Evolutionary conservation across 768 basidiomycete genomes (phyloP), one percentile per base, ranked within the genome.

Genomic region (Boletellus ananas): DNA sequence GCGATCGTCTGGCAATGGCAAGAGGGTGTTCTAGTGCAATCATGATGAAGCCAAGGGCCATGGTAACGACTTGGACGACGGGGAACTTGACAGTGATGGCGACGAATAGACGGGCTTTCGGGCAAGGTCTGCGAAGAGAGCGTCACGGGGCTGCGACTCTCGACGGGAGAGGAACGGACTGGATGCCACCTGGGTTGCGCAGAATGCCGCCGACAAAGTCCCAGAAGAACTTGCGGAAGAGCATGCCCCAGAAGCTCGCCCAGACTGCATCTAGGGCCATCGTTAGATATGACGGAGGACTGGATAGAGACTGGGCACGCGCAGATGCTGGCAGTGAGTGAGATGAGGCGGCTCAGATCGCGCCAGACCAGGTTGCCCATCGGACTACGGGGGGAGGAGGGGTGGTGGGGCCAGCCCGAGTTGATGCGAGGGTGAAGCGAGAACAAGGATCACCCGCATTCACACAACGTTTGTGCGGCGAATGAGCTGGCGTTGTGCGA

Each of bases 191-290:
- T 25, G 88, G 88, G 64, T 80, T 77, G 54, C 87, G 85, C 50
- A 90, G 64, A 50, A 77, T 84, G 41, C 88, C 92, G 51, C 82
- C 84, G n/a, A 92, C 72, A 64, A 95, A 91, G 73, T 95, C 94
- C 88, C 90, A 95, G 72, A 95, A 94, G 79, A 91, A 95, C 73
- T 95, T 95, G 69, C 91, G 88, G 72, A 83, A 93, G 59, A 86
- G 73, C 13, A 94, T 66, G 16, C 83, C 93, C 72, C 80, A 94
- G 70, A 88, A 84, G 29, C 79, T 74, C 13, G 87, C 84, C 90
- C 89, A 91, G 11, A 91, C 72, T 50, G 83, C 79, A 65, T 90
- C 90, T 91, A 54, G 23, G 27, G 40, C 34, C 0, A 33, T 38
- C 43, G 49, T 56, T 50, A 55, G 57, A 51, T 48, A 25, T 50